Percentiles rank a stretch among this genome's conserved stretches.
phyloP scores from a whole-genome alignment of 148 eudicot genomes.

The Mesembryanthemum crystallinum region DNA sequence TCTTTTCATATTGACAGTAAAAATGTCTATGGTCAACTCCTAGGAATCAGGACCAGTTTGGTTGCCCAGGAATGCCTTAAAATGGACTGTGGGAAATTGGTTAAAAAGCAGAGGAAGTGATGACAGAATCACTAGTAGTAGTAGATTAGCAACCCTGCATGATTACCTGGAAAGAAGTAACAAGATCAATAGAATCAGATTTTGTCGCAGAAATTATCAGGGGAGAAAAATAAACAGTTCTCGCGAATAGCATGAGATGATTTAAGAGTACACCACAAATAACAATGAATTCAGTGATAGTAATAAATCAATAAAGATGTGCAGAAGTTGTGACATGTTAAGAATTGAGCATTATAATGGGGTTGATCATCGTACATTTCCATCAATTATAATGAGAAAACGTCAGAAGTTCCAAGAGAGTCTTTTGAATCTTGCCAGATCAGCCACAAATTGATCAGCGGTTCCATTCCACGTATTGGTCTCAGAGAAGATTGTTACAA shows the following conservation, averaged over 20 bases:
- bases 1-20: not conserved
- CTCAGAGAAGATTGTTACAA: not conserved
- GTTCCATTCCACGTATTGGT: not conserved
- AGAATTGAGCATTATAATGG: not conserved
- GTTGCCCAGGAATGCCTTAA: too few relatives aligned
- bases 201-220: not conserved
- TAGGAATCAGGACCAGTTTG: not conserved
- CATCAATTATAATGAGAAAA: too few relatives aligned
- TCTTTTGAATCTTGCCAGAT: not conserved
- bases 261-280: not conserved
- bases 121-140: too few relatives aligned
- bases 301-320: not conserved
- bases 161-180: conserved; percentile 8
- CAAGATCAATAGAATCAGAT: not conserved
- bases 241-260: not conserved
- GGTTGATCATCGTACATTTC: not conserved
- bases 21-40: not conserved
- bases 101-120: too few relatives aligned
- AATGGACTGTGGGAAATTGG: too few relatives aligned
- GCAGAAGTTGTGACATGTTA: not conserved
- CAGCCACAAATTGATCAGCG: not conserved
- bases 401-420: not conserved
- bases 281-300: not conserved
- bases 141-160: not conserved
- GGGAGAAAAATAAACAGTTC: too few relatives aligned